A percentile compares a stretch with the other conserved stretches of the same genome.
Evolutionary conservation across 1,284 basidiomycete species (phyloP).

Genomic region (Termitomyces sp.): DNA sequence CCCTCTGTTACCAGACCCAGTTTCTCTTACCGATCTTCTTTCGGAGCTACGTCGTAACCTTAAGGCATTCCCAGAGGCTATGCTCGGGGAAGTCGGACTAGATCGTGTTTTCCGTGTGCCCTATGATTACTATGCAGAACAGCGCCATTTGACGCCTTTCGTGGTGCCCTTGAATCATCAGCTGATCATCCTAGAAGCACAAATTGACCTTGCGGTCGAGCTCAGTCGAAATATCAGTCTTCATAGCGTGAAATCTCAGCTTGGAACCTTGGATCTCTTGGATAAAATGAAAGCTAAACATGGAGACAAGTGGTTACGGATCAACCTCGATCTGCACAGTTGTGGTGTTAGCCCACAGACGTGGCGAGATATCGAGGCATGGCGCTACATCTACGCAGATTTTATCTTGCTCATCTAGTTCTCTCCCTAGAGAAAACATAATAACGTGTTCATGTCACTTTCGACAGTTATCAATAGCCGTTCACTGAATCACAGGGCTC

Average conservation of each 20-base stretch:
- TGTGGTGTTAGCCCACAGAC: constrained; percentile 69
- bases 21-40: constrained; percentile 47
- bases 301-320: constrained; percentile 45
- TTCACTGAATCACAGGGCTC: constrained; percentile 49
- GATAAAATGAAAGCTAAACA: constrained; percentile 46
- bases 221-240: constrained; percentile 67
- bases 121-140: constrained; percentile 38
- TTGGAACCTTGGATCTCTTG: constrained; percentile 59
- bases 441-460: constrained; percentile 72
- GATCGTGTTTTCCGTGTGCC: constrained; percentile 73
- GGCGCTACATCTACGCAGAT: constrained; percentile 10
- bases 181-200: constrained; percentile 64
- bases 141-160: constrained; percentile 59
- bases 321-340: constrained; percentile 76
- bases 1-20: constrained; percentile 57
- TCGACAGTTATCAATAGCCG: constrained; percentile 74
- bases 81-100: constrained; percentile 82
- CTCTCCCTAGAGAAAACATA: constrained; percentile 48
- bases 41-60: constrained; percentile 52
- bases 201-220: constrained; percentile 72
- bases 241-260: constrained; percentile 73
- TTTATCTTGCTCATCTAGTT: constrained; percentile 1
- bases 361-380: constrained; percentile 63
- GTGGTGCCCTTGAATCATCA: constrained; percentile 72
- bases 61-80: constrained; percentile 52